Base-by-base conservation (phyloP, 2,329 filamentous ascomycete genomes). In the Triangularia verruculosa region DNA sequence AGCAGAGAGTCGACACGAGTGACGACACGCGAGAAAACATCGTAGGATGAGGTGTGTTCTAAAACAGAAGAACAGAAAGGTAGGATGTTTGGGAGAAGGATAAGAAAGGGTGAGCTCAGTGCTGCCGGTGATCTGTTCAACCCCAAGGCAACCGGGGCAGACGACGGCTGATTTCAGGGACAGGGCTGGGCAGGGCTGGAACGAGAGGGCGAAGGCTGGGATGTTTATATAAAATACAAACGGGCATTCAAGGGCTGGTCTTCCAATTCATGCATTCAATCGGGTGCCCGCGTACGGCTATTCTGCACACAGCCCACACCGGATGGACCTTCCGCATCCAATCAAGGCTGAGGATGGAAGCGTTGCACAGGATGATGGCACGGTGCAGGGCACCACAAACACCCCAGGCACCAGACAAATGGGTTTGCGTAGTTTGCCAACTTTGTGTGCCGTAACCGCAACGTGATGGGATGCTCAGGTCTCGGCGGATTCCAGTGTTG, bases 1-100 rank as follows among this genome's bases (percentile, higher is more conserved):
- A n/a, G 51, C 51, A 55, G 52, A 79, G 72, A 59, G 78, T 65
- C 52, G 78, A 74, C 61, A 80, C 68, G 34, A 78, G 64, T 64
- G 74, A 68, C 30, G 67, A 60, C 28, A 68, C 60, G 13, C 59
- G 62, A 34, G 70, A 70, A 62, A 70, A 61, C 71, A 73, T 73
- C 6, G 58, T 59, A 65, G 66, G 53, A 5, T 28, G 27, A 28
- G 27, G 7, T 47, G n/a, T 20, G n/a, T n/a, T n/a, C 1, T n/a
- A 13, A 39, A 15, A n/a, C 17, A 15, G 34, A 15, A 39, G 17
- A n/a, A n/a, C 28, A 51, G 17, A 20, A 30, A 17, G 47, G 55
- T 32, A 52, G 17, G 30, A 24, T n/a, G n/a, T 20, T 53, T 24
- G 15, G 32, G 20, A 43, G 22, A 6, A 51, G 53, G 57, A 54